Evolutionary conservation across 305 asterid species (phyloP), one percentile per base, ranked within the genome.

Genomic region (Solanum hybrid): DNA sequence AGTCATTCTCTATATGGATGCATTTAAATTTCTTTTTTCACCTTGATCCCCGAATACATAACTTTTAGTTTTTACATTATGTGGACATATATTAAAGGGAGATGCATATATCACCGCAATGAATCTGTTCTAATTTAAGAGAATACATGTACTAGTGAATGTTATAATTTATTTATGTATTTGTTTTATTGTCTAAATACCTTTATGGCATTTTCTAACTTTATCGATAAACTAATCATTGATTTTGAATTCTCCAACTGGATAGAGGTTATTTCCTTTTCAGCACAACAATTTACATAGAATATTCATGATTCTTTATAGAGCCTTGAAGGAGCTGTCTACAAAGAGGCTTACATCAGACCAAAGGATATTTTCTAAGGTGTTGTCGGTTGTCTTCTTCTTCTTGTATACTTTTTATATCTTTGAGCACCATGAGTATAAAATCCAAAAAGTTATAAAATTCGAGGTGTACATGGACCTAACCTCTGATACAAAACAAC

Each of bases 281-380:
- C 94, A 91, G 99, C 98, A 17, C 99, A 94, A 75, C 95, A 94
- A 88, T 98, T 97, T 91, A 35, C 98, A 97, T 91, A 96, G 99
- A 94, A 95, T 96, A 91, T 93, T 92, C 92, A 93, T 94, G 98
- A 94, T 96, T 91, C 98, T 97, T 91, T 97, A 94, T 90, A 97
- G 98, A 93, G 92, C 95, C 60, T 92, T 97, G 90, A 97, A 97
- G 93, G 99, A 96, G 95, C 90, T 97, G 93, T 96, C 98, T 2
- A 94, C 98, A 89, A 97, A 97, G 91, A 96, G 98, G 80, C 98
- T 96, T 51, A 85, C 95, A 79, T 88, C 95, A 85, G 99, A 97
- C 86, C 99, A 94, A 92, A 95, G 95, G 93, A 93, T 94, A 89
- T 96, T 91, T 89, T 93, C 98, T 76, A 94, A 95, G 97, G 98